phyloP scores from a whole-genome alignment of 176 grass and related monocot species.

The Areca catechu region DNA sequence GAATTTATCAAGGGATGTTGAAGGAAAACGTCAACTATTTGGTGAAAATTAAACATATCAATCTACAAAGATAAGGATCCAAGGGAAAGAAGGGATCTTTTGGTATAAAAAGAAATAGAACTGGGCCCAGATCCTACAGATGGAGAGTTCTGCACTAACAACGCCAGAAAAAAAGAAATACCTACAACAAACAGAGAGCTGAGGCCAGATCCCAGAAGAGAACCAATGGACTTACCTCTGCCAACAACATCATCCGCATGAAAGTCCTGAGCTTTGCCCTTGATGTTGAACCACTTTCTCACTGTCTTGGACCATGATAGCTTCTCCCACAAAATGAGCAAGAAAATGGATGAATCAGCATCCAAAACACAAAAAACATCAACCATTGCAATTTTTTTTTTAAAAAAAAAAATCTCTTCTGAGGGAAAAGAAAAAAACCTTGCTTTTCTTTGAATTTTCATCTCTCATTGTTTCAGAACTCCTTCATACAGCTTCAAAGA shows the following conservation, averaged over 20 bases:
- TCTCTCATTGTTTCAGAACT: conserved; percentile 71
- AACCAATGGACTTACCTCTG: conserved; percentile 28
- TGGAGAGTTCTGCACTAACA: not conserved
- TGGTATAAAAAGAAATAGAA: too few species aligned
- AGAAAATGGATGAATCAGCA: conserved; percentile 21
- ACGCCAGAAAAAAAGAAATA: not conserved
- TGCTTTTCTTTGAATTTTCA: conserved; percentile 69
- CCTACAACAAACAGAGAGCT: not conserved
- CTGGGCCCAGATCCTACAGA: too few species aligned
- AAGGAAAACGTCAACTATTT: too few species aligned
- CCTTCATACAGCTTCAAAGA: conserved; percentile 27
- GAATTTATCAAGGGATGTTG: not conserved
- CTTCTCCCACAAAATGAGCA: conserved; percentile 27
- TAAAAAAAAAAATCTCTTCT: conserved; percentile 10
- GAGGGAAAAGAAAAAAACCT: conserved; percentile 41
- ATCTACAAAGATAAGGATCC: too few species aligned
- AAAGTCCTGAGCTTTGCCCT: conserved; percentile 70
- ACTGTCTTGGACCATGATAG: conserved; percentile 94
- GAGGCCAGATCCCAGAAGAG: not conserved
- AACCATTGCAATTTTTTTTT: too few species aligned
- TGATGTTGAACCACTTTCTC: conserved; percentile 95
- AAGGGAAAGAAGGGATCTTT: too few species aligned
- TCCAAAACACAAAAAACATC: conserved; percentile 15
- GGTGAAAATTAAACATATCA: too few species aligned
- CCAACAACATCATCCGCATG: conserved; percentile 47